Evolutionary conservation across 352 stramenopile genomes (phyloP).

Genomic region (Achlya hypogyna): DNA sequence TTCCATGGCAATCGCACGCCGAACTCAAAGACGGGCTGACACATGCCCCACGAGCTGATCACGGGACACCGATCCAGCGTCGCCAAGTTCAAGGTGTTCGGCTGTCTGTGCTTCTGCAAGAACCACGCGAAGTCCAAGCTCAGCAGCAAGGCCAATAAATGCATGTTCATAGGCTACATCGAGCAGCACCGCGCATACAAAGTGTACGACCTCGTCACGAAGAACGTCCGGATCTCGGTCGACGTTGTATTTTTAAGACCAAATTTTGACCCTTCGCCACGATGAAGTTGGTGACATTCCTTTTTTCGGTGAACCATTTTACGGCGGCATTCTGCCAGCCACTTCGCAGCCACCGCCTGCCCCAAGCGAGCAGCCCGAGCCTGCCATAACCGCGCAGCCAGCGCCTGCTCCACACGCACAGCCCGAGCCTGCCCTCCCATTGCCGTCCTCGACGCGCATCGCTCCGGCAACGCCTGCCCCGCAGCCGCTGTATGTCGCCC

Average conservation of each 20-base stretch:
- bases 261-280: neutral
- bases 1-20: slow-evolving; percentile 10
- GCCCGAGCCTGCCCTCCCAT: neutral
- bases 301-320: neutral
- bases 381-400: neutral
- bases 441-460: too few relatives aligned
- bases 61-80: neutral
- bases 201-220: slow-evolving; percentile 6
- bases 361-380: neutral
- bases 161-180: slow-evolving; percentile 23
- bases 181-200: slow-evolving; percentile 23
- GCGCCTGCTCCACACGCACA: neutral
- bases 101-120: neutral
- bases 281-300: neutral
- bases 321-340: neutral
- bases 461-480: neutral
- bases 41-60: slow-evolving; percentile 10
- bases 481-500: neutral
- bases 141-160: slow-evolving; percentile 22
- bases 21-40: slow-evolving; percentile 2
- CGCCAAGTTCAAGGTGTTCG: slow-evolving; percentile 8
- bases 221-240: neutral
- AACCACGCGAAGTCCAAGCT: slow-evolving; percentile 15
- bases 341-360: neutral
- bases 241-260: neutral